Conservation (phyloP, 139 green algal genomes). For the Desmodesmus armatus region DNA sequence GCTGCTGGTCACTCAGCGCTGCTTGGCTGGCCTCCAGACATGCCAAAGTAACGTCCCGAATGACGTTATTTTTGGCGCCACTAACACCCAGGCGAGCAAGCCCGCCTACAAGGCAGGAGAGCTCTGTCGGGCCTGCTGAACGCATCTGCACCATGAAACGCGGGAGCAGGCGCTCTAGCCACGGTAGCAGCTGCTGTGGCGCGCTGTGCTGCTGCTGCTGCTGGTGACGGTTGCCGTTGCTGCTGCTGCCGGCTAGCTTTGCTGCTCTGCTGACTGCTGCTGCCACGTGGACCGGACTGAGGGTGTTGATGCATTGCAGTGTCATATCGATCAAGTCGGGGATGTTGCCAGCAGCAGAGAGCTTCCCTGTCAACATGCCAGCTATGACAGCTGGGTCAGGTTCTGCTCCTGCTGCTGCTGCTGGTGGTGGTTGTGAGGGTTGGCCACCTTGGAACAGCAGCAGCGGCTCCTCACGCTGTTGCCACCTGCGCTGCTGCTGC, state of each 20-base stretch:
- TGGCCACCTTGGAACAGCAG: slow-evolving; percentile 12
- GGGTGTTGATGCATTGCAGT: too few species aligned
- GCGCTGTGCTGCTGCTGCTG: slow-evolving; percentile 23
- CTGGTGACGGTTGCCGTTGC: background rate
- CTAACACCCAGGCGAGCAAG: slow-evolving; percentile 12
- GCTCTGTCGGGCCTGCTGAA: background rate
- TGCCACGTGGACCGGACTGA: too few species aligned
- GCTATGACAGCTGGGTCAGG: background rate
- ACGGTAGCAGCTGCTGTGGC: background rate
- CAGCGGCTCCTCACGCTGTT: background rate
- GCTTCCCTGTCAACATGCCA: background rate
- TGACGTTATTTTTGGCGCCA: too few species aligned
- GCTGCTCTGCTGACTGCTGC: too few species aligned
- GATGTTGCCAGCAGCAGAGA: too few species aligned
- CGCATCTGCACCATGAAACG: background rate
- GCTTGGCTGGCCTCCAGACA: slow-evolving; percentile 1
- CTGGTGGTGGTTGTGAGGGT: background rate
- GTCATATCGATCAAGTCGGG: too few species aligned
- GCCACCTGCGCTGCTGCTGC: background rate
- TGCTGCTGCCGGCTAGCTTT: background rate
- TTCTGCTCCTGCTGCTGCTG: slow-evolving; percentile 15
- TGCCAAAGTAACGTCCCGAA: slow-evolving; percentile 10
- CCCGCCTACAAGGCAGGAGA: slow-evolving; percentile 18
- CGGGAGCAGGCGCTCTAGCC: background rate
- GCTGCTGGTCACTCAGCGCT: background rate